Percentiles rank a stretch among this genome's conserved stretches.
Conservation (phyloP, 768 basidiomycete species). For the Paxillus involutus region DNA sequence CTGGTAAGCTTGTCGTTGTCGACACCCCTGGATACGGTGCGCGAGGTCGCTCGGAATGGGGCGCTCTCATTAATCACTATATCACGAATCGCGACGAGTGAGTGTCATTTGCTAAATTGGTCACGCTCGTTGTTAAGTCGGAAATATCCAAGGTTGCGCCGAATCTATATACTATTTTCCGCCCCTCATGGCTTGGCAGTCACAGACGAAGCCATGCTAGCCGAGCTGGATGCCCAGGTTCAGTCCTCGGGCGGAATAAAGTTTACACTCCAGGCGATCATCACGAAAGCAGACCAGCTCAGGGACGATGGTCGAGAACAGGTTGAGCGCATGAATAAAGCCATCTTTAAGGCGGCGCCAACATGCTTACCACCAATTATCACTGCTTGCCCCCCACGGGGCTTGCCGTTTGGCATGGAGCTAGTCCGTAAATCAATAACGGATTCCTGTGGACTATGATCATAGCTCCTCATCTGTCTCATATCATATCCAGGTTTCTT, state of each 20-base stretch:
- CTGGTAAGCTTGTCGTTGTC: constrained; percentile 63
- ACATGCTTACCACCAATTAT: constrained; percentile 68
- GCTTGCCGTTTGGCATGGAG: constrained; percentile 57
- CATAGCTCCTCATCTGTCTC: background rate
- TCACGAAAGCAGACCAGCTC: constrained; percentile 69
- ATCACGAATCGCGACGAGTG: constrained; percentile 60
- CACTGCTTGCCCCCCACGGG: constrained; percentile 47
- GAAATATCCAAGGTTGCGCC: constrained; percentile 49
- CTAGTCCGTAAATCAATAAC: constrained; percentile 55
- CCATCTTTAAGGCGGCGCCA: constrained; percentile 54
- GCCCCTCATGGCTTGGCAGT: constrained; percentile 61
- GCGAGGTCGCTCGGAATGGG: constrained; percentile 76
- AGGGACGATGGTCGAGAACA: constrained; percentile 30
- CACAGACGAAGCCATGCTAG: constrained; percentile 62
- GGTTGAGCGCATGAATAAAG: constrained; percentile 43
- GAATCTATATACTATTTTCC: constrained; percentile 72
- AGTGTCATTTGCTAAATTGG: constrained; percentile 22
- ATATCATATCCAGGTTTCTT: background rate
- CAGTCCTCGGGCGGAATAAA: constrained; percentile 34
- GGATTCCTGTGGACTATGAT: constrained; percentile 52
- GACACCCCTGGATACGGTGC: constrained; percentile 82
- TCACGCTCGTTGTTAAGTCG: background rate
- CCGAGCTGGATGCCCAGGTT: constrained; percentile 38
- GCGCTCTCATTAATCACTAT: constrained; percentile 65
- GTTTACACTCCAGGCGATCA: constrained; percentile 69